Base-by-base conservation (phyloP, 2,329 filamentous ascomycete genomes). In the Paecilomyces fulvus region DNA sequence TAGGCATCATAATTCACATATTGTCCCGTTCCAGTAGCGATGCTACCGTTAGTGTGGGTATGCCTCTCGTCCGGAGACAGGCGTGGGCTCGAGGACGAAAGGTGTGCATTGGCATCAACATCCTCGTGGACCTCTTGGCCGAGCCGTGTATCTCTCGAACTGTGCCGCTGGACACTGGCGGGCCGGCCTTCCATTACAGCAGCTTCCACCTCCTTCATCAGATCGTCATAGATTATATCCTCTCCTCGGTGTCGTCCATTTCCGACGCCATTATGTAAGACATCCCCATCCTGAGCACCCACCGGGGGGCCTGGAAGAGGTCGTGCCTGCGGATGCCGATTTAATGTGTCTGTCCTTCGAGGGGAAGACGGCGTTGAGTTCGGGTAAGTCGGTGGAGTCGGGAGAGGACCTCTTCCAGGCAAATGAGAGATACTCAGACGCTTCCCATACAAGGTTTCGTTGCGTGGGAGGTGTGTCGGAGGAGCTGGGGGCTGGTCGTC, bases 281-380 rank as follows among this genome's bases (percentile, higher is more conserved):
- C 65, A 31, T 56, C 61, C 8, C 61, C 57, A 49, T 64, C 64
- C 21, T 78, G 76, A 2, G 73, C 73, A 30, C 80, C 79, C 43
- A 74, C 64, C 1, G 82, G 82, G 9, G 80, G 79, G 0, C 81
- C 81, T 1, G 83, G 83, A n/a, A 85, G 73, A 31, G 83, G 83
- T 23, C 83, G 75, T 8, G 80, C 70, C 51, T 81, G 78, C 7
- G 80, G 82, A 67, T 85, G 82, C 55, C 81, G 78, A 21, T 76
- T 79, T 7, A 80, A 64, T 0, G 81, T 82, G 60, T 79, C 77
- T 1, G 75, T 77, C 60, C 79, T 74, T 55, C 78, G 75, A 14
- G 79, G 79, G 1, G 76, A 77, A 58, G 79, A 72, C 25, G 75
- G 75, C 1, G 78, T 73, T 14, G 77, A 75, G 28, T 72, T 73